phyloP scores from a whole-genome alignment of 169 alveolate species.

The Cryptosporidium andersoni region DNA sequence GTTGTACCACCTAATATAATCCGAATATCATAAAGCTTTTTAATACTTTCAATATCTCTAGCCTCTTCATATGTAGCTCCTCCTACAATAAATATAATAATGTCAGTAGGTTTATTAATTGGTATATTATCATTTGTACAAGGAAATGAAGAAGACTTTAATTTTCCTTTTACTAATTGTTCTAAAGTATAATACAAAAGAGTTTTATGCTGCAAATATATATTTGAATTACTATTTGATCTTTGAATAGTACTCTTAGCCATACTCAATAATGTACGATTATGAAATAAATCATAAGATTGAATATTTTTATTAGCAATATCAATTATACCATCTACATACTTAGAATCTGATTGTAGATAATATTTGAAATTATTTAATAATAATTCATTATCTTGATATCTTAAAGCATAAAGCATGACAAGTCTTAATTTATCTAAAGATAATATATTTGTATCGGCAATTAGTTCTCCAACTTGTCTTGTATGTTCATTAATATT shows the following conservation, averaged over 20 bases:
- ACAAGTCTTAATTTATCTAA: conserved; percentile 87
- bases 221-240: conserved; percentile 83
- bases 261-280: conserved; percentile 82
- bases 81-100: conserved; percentile 90
- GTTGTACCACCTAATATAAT: conserved; percentile 87
- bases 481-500: conserved; percentile 83
- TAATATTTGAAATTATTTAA: conserved; percentile 79
- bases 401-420: conserved; percentile 85
- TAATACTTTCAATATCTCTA: conserved; percentile 84
- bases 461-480: conserved; percentile 79
- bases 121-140: conserved; percentile 76
- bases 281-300: conserved; percentile 84
- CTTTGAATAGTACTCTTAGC: conserved; percentile 82
- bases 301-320: conserved; percentile 86
- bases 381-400: conserved; percentile 86
- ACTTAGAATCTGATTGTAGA: conserved; percentile 75
- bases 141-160: conserved; percentile 82
- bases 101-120: conserved; percentile 78
- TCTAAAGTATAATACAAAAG: conserved; percentile 82
- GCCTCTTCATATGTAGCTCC: conserved; percentile 95
- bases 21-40: conserved; percentile 76
- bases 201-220: conserved; percentile 90
- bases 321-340: conserved; percentile 82
- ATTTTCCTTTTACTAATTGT: conserved; percentile 82
- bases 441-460: conserved; percentile 78